Percentiles rank a stretch among this genome's conserved stretches.
These are phyloP conservation scores for Elsinoe necatrix DNA, from an alignment of 2,329 filamentous ascomycete species.

Conservation along the genomic window DNA sequence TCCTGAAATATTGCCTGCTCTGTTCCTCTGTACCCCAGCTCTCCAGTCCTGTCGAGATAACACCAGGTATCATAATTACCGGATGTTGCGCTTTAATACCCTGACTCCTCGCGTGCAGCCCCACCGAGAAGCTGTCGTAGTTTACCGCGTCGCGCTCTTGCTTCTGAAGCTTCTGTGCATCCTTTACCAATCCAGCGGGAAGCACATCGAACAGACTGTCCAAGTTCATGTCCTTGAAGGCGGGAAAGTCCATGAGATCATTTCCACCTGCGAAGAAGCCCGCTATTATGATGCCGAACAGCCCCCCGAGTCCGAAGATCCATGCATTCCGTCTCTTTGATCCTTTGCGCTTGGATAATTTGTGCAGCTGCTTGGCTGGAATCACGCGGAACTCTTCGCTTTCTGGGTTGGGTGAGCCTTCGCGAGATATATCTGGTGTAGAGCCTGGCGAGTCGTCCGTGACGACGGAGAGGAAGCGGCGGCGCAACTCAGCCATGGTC, in stretches of 20 bases:
- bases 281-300: slow-evolving; percentile 85
- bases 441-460: slow-evolving; percentile 19
- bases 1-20: slow-evolving; percentile 86
- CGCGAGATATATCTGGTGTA: slow-evolving; percentile 31
- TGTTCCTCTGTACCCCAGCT: slow-evolving; percentile 86
- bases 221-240: slow-evolving; percentile 62
- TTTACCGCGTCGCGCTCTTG: slow-evolving; percentile 79
- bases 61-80: slow-evolving; percentile 93
- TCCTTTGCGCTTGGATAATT: slow-evolving; percentile 31
- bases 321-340: slow-evolving; percentile 67
- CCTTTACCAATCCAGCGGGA: slow-evolving; percentile 74
- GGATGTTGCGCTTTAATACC: slow-evolving; percentile 77
- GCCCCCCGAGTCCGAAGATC: slow-evolving; percentile 76
- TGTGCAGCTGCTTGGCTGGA: slow-evolving; percentile 42
- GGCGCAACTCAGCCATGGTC: slow-evolving; percentile 27
- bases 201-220: slow-evolving; percentile 81
- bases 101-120: slow-evolving; percentile 69
- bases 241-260: slow-evolving; percentile 78
- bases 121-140: slow-evolving; percentile 91
- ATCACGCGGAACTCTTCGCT: slow-evolving; percentile 43
- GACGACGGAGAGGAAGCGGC: slow-evolving; percentile 29
- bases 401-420: slow-evolving; percentile 30
- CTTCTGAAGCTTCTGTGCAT: slow-evolving; percentile 79
- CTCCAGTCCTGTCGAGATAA: slow-evolving; percentile 94
- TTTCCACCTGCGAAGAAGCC: slow-evolving; percentile 84